A percentile compares a stretch with the other conserved stretches of the same genome.
phyloP scores from a whole-genome alignment of 352 stramenopile genomes.

The Phytophthora cactorum region DNA sequence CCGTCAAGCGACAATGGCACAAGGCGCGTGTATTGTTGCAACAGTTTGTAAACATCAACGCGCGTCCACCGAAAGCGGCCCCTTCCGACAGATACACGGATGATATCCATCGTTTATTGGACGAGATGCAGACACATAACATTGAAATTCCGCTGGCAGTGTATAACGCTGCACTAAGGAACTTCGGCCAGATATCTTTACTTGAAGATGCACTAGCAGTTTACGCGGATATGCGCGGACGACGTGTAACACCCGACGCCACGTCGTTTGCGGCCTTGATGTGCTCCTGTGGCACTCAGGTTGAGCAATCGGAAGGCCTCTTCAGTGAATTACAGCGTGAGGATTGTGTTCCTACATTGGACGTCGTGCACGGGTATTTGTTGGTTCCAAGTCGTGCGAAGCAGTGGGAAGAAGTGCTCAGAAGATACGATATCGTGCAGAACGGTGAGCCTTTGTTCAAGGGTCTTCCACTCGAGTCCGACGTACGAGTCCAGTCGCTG shows the following conservation, averaged over 20 bases:
- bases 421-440: constrained; percentile 36
- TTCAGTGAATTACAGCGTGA: constrained; percentile 50
- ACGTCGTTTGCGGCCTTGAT: constrained; percentile 66
- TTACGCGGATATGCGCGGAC: constrained; percentile 49
- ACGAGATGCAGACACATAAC: constrained; percentile 50
- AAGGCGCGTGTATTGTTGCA: constrained; percentile 52
- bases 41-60: constrained; percentile 50
- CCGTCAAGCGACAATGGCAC: constrained; percentile 62
- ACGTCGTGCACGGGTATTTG: constrained; percentile 48
- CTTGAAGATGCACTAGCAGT: constrained; percentile 47
- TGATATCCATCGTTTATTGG: constrained; percentile 53
- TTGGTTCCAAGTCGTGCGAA: constrained; percentile 46
- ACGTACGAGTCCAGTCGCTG: constrained; percentile 66
- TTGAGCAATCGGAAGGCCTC: constrained; percentile 49
- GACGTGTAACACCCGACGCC: constrained; percentile 47
- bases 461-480: constrained; percentile 42
- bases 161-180: constrained; percentile 74
- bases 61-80: constrained; percentile 37
- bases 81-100: constrained; percentile 53
- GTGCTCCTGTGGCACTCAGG: constrained; percentile 50
- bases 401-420: constrained; percentile 48
- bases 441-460: constrained; percentile 18
- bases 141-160: constrained; percentile 47
- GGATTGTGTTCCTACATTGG: constrained; percentile 27
- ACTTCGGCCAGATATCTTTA: constrained; percentile 52